A percentile compares a stretch with the other conserved stretches of the same genome.
These are phyloP conservation scores for Naumovozyma castellii DNA, from an alignment of 805 yeast species.

Conservation along the genomic window DNA sequence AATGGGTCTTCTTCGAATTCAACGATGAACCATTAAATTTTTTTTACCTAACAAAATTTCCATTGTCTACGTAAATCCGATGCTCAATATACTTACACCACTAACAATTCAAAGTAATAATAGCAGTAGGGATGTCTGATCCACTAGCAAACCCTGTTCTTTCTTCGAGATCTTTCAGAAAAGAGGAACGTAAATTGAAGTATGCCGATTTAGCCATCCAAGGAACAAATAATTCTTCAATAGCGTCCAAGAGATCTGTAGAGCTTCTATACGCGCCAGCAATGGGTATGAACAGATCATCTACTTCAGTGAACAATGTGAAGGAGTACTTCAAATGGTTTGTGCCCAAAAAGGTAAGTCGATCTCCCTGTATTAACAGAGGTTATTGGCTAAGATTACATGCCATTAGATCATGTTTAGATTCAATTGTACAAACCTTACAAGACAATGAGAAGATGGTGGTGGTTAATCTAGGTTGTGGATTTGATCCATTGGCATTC, in stretches of 20 bases:
- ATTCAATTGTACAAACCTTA: conserved; percentile 34
- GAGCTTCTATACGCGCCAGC: conserved; percentile 44
- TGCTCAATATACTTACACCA: neutral
- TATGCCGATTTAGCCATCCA: conserved; percentile 64
- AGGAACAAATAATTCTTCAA: conserved; percentile 76
- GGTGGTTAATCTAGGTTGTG: conserved; percentile 70
- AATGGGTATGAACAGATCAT: conserved; percentile 8
- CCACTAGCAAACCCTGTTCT: conserved; percentile 7
- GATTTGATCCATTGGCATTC: conserved; percentile 58
- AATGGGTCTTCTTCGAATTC: too few species aligned
- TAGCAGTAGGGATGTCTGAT: neutral
- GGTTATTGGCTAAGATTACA: conserved; percentile 80
- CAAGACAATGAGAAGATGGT: conserved; percentile 26
- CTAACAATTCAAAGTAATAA: neutral
- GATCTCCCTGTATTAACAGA: conserved; percentile 74
- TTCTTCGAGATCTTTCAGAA: conserved; percentile 22
- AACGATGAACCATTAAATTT: too few species aligned
- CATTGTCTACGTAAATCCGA: too few species aligned
- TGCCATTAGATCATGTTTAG: conserved; percentile 47
- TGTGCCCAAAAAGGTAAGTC: conserved; percentile 46
- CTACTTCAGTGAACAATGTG: conserved; percentile 3
- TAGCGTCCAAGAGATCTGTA: conserved; percentile 73
- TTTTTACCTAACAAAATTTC: too few species aligned
- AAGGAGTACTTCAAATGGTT: conserved; percentile 53
- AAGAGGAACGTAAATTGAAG: conserved; percentile 38